Evolutionary conservation across 805 yeast genomes (phyloP), one percentile per base, ranked within the genome.

Genomic region (Metschnikowia cerradonensis): DNA sequence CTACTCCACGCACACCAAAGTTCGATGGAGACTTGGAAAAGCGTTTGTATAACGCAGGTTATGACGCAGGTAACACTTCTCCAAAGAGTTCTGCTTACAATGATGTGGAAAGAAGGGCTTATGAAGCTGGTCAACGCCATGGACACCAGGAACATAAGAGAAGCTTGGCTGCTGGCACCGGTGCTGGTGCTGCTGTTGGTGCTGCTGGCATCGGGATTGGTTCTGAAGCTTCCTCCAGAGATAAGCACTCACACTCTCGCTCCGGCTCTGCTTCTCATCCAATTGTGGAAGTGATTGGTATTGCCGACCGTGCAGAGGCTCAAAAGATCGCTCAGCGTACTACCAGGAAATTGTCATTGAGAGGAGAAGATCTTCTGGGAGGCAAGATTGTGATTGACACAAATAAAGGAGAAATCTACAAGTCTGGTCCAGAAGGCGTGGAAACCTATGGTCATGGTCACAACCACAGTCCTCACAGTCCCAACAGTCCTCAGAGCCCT

Each of bases 251-350:
- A 34, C 36, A 17, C 23, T 13, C 17, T 14, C 19, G 15, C 7
- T 13, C 42, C 11, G 11, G 30, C n/a, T 39, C 49, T 14, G 23
- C 49, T 13, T 2, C 47, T 15, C 52, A 45, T 11, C 57, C 57
- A 8, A 50, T 62, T 20, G 70, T 70, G 20, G 75, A 70, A 52
- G 73, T 70, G 14, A 60, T 70, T 53, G 75, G 73, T 33, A 66
- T 65, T 43, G 54, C 63, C 2, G 70, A 68, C 54, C 60, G 61
- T 33, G 56, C 58, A 19, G 52, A 55, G 22, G 73, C 73, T 4
- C 63, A 67, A 17, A 61, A 55, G 40, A 56, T 68, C 35, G 73
- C 75, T 14, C 64, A 64, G 37, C 58, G 61, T 41, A 67, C 73
- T 14, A 60, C 72, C 10, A 60, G 60, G 39, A 67, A 64, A 41